These are phyloP conservation scores for Ceratobasidium theobromae DNA, from an alignment of 1,284 basidiomycete species.

Conservation along the genomic window DNA sequence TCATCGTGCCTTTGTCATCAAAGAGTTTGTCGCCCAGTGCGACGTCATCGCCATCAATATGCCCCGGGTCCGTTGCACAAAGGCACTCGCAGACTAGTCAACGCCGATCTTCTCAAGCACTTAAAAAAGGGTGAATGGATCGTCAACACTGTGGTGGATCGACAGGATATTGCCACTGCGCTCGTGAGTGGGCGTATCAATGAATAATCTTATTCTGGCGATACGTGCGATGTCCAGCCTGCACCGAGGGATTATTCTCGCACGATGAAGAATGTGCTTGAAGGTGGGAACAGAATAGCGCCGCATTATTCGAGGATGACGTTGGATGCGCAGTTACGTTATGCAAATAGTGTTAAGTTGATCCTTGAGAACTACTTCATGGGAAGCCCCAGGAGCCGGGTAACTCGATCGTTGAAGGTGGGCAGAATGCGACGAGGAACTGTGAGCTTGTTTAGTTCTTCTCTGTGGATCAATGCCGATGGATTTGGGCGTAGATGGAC, in stretches of 20 bases:
- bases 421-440: slow-evolving; percentile 49
- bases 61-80: slow-evolving; percentile 92
- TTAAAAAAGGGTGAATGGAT: slow-evolving; percentile 92
- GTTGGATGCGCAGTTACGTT: slow-evolving; percentile 87
- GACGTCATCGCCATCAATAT: slow-evolving; percentile 89
- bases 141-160: slow-evolving; percentile 91
- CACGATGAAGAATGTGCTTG: slow-evolving; percentile 75
- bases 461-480: too few species aligned
- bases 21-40: slow-evolving; percentile 80
- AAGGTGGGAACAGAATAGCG: slow-evolving; percentile 76
- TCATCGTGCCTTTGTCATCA: slow-evolving; percentile 77
- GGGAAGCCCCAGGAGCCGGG: slow-evolving; percentile 69
- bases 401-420: slow-evolving; percentile 77
- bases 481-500: slow-evolving; percentile 9
- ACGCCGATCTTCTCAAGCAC: slow-evolving; percentile 79
- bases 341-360: slow-evolving; percentile 76
- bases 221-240: slow-evolving; percentile 80
- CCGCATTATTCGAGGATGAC: slow-evolving; percentile 88
- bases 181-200: slow-evolving; percentile 74
- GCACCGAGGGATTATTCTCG: slow-evolving; percentile 82
- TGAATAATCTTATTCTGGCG: slow-evolving; percentile 69
- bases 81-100: slow-evolving; percentile 77
- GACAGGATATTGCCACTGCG: slow-evolving; percentile 76
- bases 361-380: slow-evolving; percentile 81
- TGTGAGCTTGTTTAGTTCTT: slow-evolving; percentile 35